phyloP scores from a whole-genome alignment of 805 yeast genomes.

The Saccharomycopsis malanga region DNA sequence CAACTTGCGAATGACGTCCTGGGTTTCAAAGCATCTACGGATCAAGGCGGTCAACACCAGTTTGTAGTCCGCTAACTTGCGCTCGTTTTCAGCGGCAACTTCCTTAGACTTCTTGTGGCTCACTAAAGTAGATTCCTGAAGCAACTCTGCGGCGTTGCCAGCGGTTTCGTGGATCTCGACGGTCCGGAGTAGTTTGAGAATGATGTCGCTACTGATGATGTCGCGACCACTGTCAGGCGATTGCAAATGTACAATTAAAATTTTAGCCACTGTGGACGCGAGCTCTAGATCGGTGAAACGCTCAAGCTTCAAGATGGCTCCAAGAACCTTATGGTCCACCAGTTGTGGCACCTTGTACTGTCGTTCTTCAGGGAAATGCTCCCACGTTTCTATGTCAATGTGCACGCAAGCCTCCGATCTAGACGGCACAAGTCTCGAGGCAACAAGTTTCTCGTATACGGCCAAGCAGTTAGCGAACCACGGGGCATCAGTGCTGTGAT shows the following conservation, averaged over 20 bases:
- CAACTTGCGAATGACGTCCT: constrained; percentile 39
- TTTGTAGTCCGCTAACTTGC: constrained; percentile 31
- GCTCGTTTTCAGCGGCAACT: constrained; percentile 4
- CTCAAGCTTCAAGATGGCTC: constrained; percentile 14
- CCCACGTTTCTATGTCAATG: background rate
- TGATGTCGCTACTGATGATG: constrained; percentile 41
- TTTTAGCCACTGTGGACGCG: constrained; percentile 48
- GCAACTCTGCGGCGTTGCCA: too few relatives aligned
- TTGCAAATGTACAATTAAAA: constrained; percentile 49
- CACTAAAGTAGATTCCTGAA: too few relatives aligned
- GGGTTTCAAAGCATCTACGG: constrained; percentile 65
- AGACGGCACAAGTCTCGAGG: constrained; percentile 44
- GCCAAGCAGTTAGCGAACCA: constrained; percentile 58
- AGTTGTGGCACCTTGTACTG: background rate
- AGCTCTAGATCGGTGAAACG: constrained; percentile 37
- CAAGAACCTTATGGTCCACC: background rate
- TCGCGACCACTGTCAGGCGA: constrained; percentile 33
- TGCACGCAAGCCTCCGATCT: constrained; percentile 26
- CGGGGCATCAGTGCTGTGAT: constrained; percentile 35
- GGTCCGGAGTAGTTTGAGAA: constrained; percentile 33
- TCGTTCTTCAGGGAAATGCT: background rate
- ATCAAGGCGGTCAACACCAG: constrained; percentile 45
- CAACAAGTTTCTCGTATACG: constrained; percentile 48
- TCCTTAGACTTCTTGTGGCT: background rate
- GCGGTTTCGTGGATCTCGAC: background rate